These are phyloP conservation scores for Cucurbitaria berberidis DNA, from an alignment of 2,329 filamentous ascomycete genomes.

Conservation along the genomic window DNA sequence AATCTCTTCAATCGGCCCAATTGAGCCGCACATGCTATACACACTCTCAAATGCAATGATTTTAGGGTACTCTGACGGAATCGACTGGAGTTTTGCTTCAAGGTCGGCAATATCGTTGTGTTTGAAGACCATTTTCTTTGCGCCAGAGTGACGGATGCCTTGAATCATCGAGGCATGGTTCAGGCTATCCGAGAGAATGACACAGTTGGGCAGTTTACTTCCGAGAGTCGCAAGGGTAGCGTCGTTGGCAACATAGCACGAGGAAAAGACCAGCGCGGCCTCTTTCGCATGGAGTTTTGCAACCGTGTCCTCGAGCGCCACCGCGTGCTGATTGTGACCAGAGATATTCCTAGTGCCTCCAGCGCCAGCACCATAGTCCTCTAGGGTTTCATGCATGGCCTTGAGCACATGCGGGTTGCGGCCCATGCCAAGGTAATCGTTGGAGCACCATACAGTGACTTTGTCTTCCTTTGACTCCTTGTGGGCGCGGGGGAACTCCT, in stretches of 20 bases:
- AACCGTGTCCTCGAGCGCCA: slow-evolving; percentile 79
- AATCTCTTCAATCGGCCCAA: slow-evolving; percentile 94
- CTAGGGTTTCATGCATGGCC: slow-evolving; percentile 92
- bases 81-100: slow-evolving; percentile 86
- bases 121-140: slow-evolving; percentile 97
- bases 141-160: slow-evolving; percentile 95
- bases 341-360: slow-evolving; percentile 98
- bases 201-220: slow-evolving; percentile 93
- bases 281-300: slow-evolving; percentile 93
- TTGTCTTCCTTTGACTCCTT: slow-evolving; percentile 81
- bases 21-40: slow-evolving; percentile 98
- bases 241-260: slow-evolving; percentile 98
- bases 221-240: slow-evolving; percentile 95
- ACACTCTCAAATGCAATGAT: slow-evolving; percentile 99
- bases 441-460: slow-evolving; percentile 98
- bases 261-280: slow-evolving; percentile 90
- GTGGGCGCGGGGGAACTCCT: slow-evolving; percentile 94
- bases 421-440: slow-evolving; percentile 98
- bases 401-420: slow-evolving; percentile 85
- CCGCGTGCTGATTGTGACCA: slow-evolving; percentile 93
- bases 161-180: slow-evolving; percentile 99
- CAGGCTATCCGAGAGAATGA: slow-evolving; percentile 95
- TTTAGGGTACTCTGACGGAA: slow-evolving; percentile 86
- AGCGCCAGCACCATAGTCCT: slow-evolving; percentile 92
- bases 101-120: slow-evolving; percentile 96